phyloP scores from a whole-genome alignment of 2,329 filamentous ascomycete genomes.

The Aspergillus sp. region DNA sequence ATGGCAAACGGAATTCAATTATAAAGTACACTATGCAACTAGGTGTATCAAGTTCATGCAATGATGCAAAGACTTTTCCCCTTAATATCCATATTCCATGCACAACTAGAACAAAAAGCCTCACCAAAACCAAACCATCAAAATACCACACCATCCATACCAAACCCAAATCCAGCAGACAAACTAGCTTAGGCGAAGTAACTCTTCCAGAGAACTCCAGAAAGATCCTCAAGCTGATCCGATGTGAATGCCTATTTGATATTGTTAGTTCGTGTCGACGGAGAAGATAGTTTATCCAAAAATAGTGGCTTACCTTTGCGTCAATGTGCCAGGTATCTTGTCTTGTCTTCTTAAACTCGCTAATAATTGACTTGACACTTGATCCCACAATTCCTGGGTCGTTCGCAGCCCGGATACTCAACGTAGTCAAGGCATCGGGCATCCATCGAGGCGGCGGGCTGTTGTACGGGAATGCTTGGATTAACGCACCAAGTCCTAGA shows the following conservation, averaged over 20 bases:
- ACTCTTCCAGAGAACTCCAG: constrained; percentile 98
- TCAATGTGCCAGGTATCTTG: constrained; percentile 98
- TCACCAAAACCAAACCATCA: neutral
- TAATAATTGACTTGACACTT: constrained; percentile 87
- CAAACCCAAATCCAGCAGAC: neutral
- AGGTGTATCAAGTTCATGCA: too few species aligned
- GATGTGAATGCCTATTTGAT: constrained; percentile 66
- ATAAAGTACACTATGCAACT: too few species aligned
- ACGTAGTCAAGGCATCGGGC: constrained; percentile 80
- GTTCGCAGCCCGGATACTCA: constrained; percentile 79
- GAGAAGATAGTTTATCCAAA: neutral
- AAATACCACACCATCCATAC: neutral
- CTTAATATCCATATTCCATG: too few species aligned
- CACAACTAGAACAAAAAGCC: neutral
- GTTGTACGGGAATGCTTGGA: constrained; percentile 94
- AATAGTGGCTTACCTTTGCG: constrained; percentile 70
- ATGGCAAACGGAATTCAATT: too few species aligned
- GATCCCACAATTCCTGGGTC: constrained; percentile 92
- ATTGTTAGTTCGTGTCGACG: constrained; percentile 5
- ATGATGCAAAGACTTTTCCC: too few species aligned
- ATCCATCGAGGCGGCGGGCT: constrained; percentile 91
- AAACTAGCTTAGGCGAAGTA: constrained; percentile 73
- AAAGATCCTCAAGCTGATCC: constrained; percentile 90
- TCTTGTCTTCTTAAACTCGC: constrained; percentile 98
- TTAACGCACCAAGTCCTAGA: constrained; percentile 79